Base-by-base conservation (phyloP, 2,329 filamentous ascomycete genomes). In the Monascus ruber region DNA sequence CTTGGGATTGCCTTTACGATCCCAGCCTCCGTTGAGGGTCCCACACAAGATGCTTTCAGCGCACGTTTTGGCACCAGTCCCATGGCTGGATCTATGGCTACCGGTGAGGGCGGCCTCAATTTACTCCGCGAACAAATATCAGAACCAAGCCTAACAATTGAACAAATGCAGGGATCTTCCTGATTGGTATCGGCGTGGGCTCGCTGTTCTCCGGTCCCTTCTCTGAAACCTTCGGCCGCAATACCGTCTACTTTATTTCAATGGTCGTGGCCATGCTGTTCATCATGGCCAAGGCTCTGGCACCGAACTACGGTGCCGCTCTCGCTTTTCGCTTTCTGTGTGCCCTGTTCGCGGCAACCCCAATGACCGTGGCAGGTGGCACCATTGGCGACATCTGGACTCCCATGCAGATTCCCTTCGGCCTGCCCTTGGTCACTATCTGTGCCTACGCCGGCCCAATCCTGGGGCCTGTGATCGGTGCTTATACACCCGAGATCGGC, bases 361-460 rank as follows among this genome's bases (percentile, higher is more conserved):
- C 34, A 24, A n/a, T 35, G 25, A 24, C 34, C 17, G 24, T 35
- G 9, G 26, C 10, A 7, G 34, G 34, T 9, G 10, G 10, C 24
- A 35, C 10, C 7, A 24, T 35, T 25, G 34, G 34, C 26, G 34
- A 35, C 34, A n/a, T 17, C 6, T 35, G 24, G 7, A n/a, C 10
- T 24, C 34, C 34, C 24, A 10, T 35, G 10, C 10, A 35, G 25
- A n/a, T n/a, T 2, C 24, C 34, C 9, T 35, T 35, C n/a, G 34
- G 10, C 24, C 24, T 35, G 8, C 34, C 34, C 28, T 6, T 29
- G 24, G 34, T 26, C 7, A 25, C 24, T 35, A 24, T 24, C 8
- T 35, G 34, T 45, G 35, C 50, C 43, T 39, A 52, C 50, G 43
- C 52, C 50, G 36, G 51, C 51, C 51, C 51, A 51, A 38, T 54